phyloP scores from a whole-genome alignment of 345 rosid genomes.

The Syzygium aqueum region DNA sequence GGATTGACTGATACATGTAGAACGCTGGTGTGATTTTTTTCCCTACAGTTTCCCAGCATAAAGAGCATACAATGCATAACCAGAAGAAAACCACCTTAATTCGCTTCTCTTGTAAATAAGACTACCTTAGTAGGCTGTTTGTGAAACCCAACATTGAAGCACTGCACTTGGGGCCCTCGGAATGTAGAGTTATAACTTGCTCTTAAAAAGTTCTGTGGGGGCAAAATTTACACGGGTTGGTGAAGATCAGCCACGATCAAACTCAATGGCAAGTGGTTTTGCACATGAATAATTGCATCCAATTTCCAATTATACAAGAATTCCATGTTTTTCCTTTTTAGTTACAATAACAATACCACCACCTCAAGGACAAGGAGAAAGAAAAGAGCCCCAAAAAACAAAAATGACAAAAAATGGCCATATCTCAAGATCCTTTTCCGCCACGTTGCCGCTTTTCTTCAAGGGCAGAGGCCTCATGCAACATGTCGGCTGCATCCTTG shows the following conservation, averaged over 20 bases:
- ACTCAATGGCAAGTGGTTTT: neutral
- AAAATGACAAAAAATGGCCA: neutral
- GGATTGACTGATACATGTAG: neutral
- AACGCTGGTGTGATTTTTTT: neutral
- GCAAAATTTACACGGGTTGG: neutral
- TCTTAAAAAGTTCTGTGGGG: neutral
- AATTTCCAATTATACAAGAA: slow-evolving; percentile 13
- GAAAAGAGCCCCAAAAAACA: neutral
- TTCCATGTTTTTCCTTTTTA: slow-evolving; percentile 5
- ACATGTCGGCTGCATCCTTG: slow-evolving; percentile 72
- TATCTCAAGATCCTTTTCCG: slow-evolving; percentile 21
- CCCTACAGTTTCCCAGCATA: neutral
- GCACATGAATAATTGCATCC: neutral
- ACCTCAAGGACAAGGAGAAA: neutral
- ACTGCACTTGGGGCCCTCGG: neutral
- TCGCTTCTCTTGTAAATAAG: neutral
- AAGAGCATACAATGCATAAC: neutral
- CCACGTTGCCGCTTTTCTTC: slow-evolving; percentile 57
- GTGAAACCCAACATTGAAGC: neutral
- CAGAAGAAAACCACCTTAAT: neutral
- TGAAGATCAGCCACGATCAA: neutral
- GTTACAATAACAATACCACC: slow-evolving; percentile 9
- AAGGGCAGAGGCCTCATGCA: slow-evolving; percentile 63
- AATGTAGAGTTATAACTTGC: neutral
- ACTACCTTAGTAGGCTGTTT: neutral